A percentile compares a stretch with the other conserved stretches of the same genome.
Conservation (phyloP, 805 yeast species). For the Kazachstania martiniae region DNA sequence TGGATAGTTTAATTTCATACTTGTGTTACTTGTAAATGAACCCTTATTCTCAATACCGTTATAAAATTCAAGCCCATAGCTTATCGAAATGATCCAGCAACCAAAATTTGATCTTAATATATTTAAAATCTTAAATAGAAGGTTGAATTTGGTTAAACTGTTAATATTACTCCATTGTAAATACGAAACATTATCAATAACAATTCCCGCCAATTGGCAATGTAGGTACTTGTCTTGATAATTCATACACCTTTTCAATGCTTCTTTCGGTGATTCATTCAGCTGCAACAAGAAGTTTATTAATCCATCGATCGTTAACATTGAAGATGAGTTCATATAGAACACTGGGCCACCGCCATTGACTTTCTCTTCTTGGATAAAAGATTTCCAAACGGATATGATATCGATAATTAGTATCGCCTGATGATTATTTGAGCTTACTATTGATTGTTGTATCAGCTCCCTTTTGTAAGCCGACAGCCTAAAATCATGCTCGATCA, state of each 20-base stretch:
- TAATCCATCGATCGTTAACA: constrained; percentile 14
- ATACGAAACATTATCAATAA: constrained; percentile 26
- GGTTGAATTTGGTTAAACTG: constrained; percentile 5
- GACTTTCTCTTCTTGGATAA: too few species aligned
- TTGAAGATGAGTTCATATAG: constrained; percentile 14
- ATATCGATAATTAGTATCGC: constrained; percentile 16
- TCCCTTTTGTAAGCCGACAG: constrained; percentile 10
- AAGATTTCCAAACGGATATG: constrained; percentile 9
- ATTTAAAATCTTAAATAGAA: constrained; percentile 11
- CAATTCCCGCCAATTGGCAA: constrained; percentile 19
- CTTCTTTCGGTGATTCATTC: constrained; percentile 14
- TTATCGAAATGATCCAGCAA: constrained; percentile 19
- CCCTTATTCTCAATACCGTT: constrained; percentile 18
- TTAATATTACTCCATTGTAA: constrained; percentile 8
- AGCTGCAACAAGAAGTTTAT: constrained; percentile 15
- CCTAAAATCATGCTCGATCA: constrained; percentile 18
- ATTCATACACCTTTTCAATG: constrained; percentile 14
- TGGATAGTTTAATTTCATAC: constrained; percentile 4
- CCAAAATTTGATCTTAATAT: constrained; percentile 17
- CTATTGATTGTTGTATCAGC: constrained; percentile 1
- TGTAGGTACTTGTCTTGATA: not conserved
- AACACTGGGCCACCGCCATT: constrained; percentile 1
- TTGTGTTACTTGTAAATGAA: constrained; percentile 4
- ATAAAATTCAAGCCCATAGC: constrained; percentile 21
- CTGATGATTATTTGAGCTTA: not conserved